These are phyloP conservation scores for Sequoiadendron giganteum DNA, from an alignment of 75 land plant genomes.

Conservation along the genomic window DNA sequence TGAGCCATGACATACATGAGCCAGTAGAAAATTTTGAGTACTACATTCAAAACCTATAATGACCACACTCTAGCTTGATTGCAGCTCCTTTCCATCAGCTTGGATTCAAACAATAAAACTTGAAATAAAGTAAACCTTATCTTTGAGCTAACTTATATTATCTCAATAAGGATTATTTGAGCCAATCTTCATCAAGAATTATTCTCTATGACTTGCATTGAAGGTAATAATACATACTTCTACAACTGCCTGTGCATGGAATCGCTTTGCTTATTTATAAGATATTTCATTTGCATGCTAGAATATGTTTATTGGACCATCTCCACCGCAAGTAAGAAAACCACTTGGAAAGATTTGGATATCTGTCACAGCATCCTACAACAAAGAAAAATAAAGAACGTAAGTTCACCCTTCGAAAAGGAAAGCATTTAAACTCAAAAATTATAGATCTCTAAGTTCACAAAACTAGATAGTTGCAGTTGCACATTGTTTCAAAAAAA, in stretches of 20 bases:
- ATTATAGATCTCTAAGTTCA: background rate
- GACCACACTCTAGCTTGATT: background rate
- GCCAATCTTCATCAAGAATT: background rate
- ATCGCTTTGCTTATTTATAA: background rate
- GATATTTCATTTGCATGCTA: constrained; percentile 8
- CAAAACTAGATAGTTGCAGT: background rate
- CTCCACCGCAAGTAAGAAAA: constrained; percentile 90
- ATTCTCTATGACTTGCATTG: background rate
- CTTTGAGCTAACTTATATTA: background rate
- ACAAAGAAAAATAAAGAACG: constrained; percentile 1
- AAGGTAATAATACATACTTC: background rate
- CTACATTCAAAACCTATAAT: background rate
- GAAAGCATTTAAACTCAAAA: background rate
- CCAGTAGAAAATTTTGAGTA: background rate
- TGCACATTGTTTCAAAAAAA: background rate
- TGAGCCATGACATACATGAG: background rate
- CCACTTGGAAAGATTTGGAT: constrained; percentile 63
- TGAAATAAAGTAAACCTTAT: background rate
- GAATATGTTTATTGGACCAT: constrained; percentile 65
- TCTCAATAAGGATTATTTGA: background rate
- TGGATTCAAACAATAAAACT: background rate
- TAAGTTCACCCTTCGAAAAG: background rate
- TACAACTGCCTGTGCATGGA: background rate
- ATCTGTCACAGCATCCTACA: constrained; percentile 89
- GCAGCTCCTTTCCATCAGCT: background rate